phyloP scores from a whole-genome alignment of 164 flowering plant genomes.

The Akebia trifoliata region DNA sequence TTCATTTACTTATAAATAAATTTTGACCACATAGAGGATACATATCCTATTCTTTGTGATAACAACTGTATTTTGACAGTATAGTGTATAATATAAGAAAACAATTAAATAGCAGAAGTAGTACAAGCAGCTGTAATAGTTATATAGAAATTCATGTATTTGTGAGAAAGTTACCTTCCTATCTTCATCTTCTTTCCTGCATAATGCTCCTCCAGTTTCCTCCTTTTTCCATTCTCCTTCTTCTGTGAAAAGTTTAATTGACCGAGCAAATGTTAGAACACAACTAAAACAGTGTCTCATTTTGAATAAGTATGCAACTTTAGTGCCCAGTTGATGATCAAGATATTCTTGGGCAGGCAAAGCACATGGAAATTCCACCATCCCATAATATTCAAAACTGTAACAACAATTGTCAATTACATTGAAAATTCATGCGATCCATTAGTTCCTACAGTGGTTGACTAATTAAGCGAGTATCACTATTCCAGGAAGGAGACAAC shows the following conservation, averaged over 20 bases:
- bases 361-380: no score
- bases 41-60: background rate
- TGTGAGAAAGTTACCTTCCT: constrained; percentile 53
- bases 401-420: no score
- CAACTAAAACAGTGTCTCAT: background rate
- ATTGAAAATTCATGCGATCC: no score
- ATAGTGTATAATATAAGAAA: background rate
- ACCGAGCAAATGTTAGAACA: background rate
- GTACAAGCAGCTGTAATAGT: background rate
- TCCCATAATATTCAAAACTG: no score
- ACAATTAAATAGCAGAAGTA: background rate
- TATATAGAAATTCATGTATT: background rate
- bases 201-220: constrained; percentile 63
- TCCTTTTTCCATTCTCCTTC: constrained; percentile 54
- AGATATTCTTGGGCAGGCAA: no score
- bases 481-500: no score
- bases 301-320: background rate
- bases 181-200: constrained; percentile 55
- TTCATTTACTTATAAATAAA: no score
- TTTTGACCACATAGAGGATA: no score
- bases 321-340: background rate
- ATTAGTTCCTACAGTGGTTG: no score
- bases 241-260: constrained; percentile 18
- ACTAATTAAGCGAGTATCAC: no score
- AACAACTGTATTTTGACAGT: background rate